These are phyloP conservation scores for Aspergillus homomorphus DNA, from an alignment of 495 filamentous ascomycete species.

Conservation along the genomic window DNA sequence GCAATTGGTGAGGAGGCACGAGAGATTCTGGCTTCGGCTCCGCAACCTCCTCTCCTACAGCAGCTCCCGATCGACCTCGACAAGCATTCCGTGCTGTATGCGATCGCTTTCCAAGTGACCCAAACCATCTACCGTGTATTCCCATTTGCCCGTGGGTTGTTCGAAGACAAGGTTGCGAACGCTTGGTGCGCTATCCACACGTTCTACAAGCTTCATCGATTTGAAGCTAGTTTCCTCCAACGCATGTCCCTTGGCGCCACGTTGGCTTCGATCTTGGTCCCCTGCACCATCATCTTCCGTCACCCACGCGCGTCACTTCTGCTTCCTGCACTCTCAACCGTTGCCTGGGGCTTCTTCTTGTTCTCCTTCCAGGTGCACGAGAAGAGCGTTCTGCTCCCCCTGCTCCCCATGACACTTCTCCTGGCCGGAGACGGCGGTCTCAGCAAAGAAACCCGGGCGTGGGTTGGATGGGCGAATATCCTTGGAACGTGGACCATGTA, in stretches of 20 bases:
- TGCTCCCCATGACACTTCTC: slow-evolving; percentile 87
- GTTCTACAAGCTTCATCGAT: slow-evolving; percentile 76
- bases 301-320: slow-evolving; percentile 73
- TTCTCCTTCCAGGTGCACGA: slow-evolving; percentile 98
- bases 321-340: slow-evolving; percentile 72
- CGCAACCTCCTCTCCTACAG: slow-evolving; percentile 55
- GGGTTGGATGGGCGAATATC: slow-evolving; percentile 91
- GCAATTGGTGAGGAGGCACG: slow-evolving; percentile 30
- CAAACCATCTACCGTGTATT: slow-evolving; percentile 89
- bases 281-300: slow-evolving; percentile 74
- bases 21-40: slow-evolving; percentile 36
- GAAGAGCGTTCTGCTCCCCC: slow-evolving; percentile 87
- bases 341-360: slow-evolving; percentile 94
- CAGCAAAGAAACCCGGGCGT: slow-evolving; percentile 69
- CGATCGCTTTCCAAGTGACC: slow-evolving; percentile 66
- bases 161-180: slow-evolving; percentile 98
- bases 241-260: slow-evolving; percentile 75
- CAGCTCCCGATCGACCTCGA: slow-evolving; percentile 58
- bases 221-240: slow-evolving; percentile 65
- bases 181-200: slow-evolving; percentile 93
- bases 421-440: slow-evolving; percentile 75
- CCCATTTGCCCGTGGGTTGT: slow-evolving; percentile 88
- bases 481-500: slow-evolving; percentile 93
- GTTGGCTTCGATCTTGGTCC: slow-evolving; percentile 67
- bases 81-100: slow-evolving; percentile 64